These are phyloP conservation scores for Russula abietina DNA, from an alignment of 768 basidiomycete genomes.

Conservation along the genomic window DNA sequence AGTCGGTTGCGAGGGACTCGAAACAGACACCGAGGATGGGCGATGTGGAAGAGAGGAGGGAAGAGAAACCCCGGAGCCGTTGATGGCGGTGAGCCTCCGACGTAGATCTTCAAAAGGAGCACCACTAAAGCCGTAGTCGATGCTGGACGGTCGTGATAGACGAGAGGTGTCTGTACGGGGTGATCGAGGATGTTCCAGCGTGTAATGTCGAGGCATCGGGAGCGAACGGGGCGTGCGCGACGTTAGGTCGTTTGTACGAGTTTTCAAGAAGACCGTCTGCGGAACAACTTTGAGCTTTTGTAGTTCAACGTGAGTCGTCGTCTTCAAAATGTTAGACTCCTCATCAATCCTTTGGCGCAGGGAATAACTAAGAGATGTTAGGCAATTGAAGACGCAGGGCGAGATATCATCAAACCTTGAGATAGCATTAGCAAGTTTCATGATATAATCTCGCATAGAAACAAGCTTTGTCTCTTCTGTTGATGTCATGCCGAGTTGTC, in stretches of 20 bases:
- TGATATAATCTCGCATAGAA: constrained; percentile 84
- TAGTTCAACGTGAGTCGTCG: constrained; percentile 65
- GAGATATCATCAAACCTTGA: constrained; percentile 44
- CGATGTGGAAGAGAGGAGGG: constrained; percentile 38
- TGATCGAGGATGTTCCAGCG: constrained; percentile 37
- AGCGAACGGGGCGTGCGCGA: constrained; percentile 35
- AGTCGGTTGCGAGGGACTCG: constrained; percentile 27
- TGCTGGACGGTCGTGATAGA: constrained; percentile 42
- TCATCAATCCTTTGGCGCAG: constrained; percentile 57
- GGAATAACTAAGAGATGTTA: constrained; percentile 47
- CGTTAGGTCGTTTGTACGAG: constrained; percentile 40
- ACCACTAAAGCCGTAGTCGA: constrained; percentile 41
- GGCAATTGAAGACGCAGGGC: background rate
- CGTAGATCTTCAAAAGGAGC: constrained; percentile 76
- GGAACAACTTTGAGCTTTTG: constrained; percentile 86
- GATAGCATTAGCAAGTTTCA: constrained; percentile 74
- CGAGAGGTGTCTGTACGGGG: constrained; percentile 47
- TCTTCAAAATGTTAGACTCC: constrained; percentile 58
- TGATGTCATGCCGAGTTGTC: constrained; percentile 80
- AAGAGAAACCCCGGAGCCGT: constrained; percentile 63
- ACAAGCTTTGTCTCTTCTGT: constrained; percentile 79
- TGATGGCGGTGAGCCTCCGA: constrained; percentile 66
- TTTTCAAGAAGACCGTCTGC: constrained; percentile 81
- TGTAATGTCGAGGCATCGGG: constrained; percentile 38
- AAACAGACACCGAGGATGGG: constrained; percentile 28